Percentiles rank a stretch among this genome's conserved stretches.
These are phyloP conservation scores for Claviceps cyperi DNA, from an alignment of 2,329 filamentous ascomycete species.

Conservation along the genomic window DNA sequence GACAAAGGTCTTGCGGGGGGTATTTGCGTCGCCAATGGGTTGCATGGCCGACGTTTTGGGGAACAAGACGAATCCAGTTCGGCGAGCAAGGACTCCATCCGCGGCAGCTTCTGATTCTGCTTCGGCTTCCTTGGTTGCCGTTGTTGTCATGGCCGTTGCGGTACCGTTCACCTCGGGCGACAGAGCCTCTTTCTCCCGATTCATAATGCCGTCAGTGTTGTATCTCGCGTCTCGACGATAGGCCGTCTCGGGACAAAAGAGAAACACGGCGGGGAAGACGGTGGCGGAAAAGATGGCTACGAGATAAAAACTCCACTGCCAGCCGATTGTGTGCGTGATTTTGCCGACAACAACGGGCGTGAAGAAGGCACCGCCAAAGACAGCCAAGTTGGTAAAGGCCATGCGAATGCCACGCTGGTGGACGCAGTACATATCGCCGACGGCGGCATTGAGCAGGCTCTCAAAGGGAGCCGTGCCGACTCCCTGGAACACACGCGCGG, in stretches of 20 bases:
- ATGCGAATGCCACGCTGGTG: conserved; percentile 74
- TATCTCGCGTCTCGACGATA: conserved; percentile 52
- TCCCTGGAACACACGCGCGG: conserved; percentile 72
- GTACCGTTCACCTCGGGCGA: not conserved
- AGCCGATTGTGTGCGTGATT: conserved; percentile 62
- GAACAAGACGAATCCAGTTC: conserved; percentile 16
- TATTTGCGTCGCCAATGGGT: conserved; percentile 19
- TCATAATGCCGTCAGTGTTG: conserved; percentile 36
- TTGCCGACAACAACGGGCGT: conserved; percentile 86
- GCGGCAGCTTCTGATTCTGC: not conserved
- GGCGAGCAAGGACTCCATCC: conserved; percentile 2
- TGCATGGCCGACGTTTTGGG: conserved; percentile 20
- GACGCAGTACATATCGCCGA: conserved; percentile 84
- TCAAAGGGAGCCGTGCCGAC: conserved; percentile 81
- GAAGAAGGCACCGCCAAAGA: conserved; percentile 43
- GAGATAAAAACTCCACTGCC: conserved; percentile 80
- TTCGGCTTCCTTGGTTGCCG: not conserved
- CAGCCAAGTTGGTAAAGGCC: conserved; percentile 54
- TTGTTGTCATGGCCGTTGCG: not conserved
- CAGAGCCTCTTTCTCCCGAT: conserved; percentile 12
- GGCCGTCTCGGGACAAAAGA: conserved; percentile 76
- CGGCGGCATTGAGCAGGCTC: conserved; percentile 72
- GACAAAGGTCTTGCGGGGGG: conserved; percentile 40
- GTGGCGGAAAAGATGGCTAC: conserved; percentile 68
- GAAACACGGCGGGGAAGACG: conserved; percentile 55